Percentiles rank a stretch among this genome's conserved stretches.
Evolutionary conservation across 2,329 filamentous ascomycete genomes (phyloP).

Genomic region (Amesomyces nigricolor): DNA sequence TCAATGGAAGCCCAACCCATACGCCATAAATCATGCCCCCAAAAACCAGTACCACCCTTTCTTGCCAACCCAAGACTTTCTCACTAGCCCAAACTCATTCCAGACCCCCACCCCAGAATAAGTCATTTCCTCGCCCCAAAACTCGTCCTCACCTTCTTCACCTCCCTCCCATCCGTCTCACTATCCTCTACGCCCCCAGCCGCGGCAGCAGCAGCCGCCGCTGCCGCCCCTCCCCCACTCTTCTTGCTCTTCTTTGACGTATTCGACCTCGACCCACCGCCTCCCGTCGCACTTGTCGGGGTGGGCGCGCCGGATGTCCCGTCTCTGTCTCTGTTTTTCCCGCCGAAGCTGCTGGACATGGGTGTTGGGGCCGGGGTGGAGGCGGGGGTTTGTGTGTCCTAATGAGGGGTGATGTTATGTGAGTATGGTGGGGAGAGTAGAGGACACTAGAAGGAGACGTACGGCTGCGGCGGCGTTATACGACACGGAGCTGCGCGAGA

Average conservation of each 20-base stretch:
- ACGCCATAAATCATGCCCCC: neutral
- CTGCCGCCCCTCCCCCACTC: conserved; percentile 21
- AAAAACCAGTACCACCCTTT: neutral
- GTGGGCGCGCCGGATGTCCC: conserved; percentile 48
- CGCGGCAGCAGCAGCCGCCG: conserved; percentile 22
- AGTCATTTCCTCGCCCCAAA: conserved; percentile 50
- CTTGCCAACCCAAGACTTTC: neutral
- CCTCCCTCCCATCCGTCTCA: conserved; percentile 50
- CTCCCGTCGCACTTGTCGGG: conserved; percentile 46
- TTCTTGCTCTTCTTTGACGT: conserved; percentile 51
- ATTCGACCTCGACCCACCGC: conserved; percentile 22
- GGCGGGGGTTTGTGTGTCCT: conserved; percentile 41
- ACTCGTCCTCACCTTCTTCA: conserved; percentile 53
- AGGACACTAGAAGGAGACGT: neutral
- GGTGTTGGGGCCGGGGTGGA: conserved; percentile 53
- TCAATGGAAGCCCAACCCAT: too few species aligned
- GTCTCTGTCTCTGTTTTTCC: conserved; percentile 37
- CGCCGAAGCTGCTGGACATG: conserved; percentile 47
- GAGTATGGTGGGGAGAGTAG: neutral
- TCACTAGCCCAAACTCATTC: neutral
- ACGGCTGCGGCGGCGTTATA: conserved; percentile 42
- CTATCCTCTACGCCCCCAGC: conserved; percentile 43
- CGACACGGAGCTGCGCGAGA: conserved; percentile 60
- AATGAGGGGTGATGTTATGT: conserved; percentile 4
- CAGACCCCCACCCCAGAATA: conserved; percentile 21